Conservation (phyloP, 2,329 filamentous ascomycete genomes). For the Cylindrodendrum hubeiense region DNA sequence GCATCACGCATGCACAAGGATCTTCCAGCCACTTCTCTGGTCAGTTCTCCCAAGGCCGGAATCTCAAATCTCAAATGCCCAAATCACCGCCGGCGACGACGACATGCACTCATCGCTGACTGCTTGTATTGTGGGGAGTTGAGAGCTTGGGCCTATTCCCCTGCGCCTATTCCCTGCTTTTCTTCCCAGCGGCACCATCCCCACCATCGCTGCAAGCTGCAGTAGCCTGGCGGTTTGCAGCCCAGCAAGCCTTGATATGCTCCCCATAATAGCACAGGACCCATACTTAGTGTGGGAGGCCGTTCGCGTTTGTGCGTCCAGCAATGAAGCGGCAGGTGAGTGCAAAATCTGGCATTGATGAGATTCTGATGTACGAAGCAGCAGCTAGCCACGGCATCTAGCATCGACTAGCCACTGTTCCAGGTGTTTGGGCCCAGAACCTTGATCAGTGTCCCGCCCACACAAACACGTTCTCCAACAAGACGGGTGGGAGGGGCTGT, state of each 20-base stretch:
- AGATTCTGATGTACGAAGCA: constrained; percentile 1
- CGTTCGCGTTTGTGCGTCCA: constrained; percentile 26
- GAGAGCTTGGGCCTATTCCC: constrained; percentile 21
- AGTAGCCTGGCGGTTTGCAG: constrained; percentile 23
- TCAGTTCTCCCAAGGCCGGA: not conserved
- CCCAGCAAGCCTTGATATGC: constrained; percentile 7
- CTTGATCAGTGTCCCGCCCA: not conserved
- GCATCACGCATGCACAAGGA: constrained; percentile 13
- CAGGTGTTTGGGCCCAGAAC: constrained; percentile 12
- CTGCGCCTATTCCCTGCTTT: constrained; percentile 18
- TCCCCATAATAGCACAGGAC: constrained; percentile 25
- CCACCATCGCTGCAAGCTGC: constrained; percentile 14
- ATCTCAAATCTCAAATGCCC: constrained; percentile 10
- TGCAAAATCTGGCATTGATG: constrained; percentile 4
- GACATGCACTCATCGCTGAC: constrained; percentile 13
- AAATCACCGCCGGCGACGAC: constrained; percentile 12
- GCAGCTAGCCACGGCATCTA: not conserved
- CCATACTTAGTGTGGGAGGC: constrained; percentile 24
- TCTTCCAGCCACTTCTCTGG: not conserved
- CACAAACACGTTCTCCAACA: constrained; percentile 17
- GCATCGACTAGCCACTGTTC: constrained; percentile 7
- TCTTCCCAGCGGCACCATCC: constrained; percentile 5
- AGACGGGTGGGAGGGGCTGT: constrained; percentile 19
- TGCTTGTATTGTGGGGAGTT: constrained; percentile 21
- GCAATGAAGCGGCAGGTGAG: constrained; percentile 6